Evolutionary conservation across 805 yeast species (phyloP).

Genomic region (Ogataea glucozyma): DNA sequence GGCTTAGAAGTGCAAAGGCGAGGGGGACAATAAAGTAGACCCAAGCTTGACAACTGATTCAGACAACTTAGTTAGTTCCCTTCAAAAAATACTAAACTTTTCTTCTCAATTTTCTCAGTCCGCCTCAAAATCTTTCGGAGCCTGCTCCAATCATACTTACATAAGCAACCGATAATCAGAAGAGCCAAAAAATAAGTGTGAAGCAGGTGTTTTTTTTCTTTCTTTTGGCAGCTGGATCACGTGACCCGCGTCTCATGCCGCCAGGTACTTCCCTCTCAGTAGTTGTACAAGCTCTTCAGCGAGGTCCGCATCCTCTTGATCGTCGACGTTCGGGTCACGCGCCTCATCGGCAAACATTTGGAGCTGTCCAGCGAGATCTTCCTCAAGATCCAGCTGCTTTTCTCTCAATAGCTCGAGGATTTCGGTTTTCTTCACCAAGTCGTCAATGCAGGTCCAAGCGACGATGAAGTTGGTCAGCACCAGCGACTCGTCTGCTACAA

Average conservation of each 20-base stretch:
- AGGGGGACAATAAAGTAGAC: too few relatives aligned
- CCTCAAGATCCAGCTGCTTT: slow-evolving; percentile 2
- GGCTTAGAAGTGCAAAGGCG: too few relatives aligned
- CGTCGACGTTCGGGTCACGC: neutral
- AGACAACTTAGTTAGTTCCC: too few relatives aligned
- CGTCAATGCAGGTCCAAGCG: slow-evolving; percentile 14
- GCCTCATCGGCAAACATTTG: neutral
- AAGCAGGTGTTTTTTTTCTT: too few relatives aligned
- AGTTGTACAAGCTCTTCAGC: slow-evolving; percentile 3
- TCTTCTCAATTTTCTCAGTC: too few relatives aligned
- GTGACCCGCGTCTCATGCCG: neutral
- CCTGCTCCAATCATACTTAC: too few relatives aligned
- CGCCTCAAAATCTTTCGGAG: too few relatives aligned
- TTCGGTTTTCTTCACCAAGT: neutral
- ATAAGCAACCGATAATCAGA: too few relatives aligned
- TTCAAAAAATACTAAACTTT: too few relatives aligned
- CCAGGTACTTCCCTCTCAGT: neutral
- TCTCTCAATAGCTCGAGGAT: neutral
- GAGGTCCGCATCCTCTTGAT: slow-evolving; percentile 1
- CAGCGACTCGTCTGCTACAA: slow-evolving; percentile 2
- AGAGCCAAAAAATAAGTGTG: too few relatives aligned
- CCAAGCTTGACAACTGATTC: too few relatives aligned
- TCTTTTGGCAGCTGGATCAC: neutral
- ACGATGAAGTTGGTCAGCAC: slow-evolving; percentile 4
- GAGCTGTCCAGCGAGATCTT: slow-evolving; percentile 2